Base-by-base conservation (phyloP, 805 yeast species). In the Pichia kluyveri region DNA sequence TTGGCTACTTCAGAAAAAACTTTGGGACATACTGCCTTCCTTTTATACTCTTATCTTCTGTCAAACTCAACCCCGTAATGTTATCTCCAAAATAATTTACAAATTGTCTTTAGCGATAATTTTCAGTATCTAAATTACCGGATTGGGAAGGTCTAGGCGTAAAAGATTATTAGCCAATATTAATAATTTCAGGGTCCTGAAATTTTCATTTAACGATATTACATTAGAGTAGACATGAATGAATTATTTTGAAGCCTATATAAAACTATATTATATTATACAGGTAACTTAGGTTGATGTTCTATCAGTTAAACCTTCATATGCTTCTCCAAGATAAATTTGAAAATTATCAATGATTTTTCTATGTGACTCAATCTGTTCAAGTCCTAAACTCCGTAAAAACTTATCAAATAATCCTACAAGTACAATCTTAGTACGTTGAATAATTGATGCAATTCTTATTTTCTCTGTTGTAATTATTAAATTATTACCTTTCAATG, bases 281-380 rank as follows among this genome's bases (percentile, higher is more conserved):
- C 14, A 34, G 5, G 4, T 14, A 2, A 3, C 15, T 15, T 51
- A 65, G 18, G 61, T 56, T 10, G 69, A 66, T 4, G 66, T 63
- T 27, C 69, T 53, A 49, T 64, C 68, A 27, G 58, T 51, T 19
- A 66, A 56, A 1, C 69, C 70, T 46, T 67, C 70, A 48, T 65
- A 67, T 10, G 61, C 50, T 45, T 66, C 69, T 8, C 71, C 71
- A 3, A 67, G 52, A 18, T 52, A 51, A 15, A 53, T 54, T 45
- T 66, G 69, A 36, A 41, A 60, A 9, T 30, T 19, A 26, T 47
- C 46, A 15, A 44, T 46, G 23, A 19, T 43, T 17, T 14, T 23
- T 17, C 50, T 48, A 44, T 41, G 50, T 11, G 37, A 36, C 6
- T 45, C 50, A 23, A 43, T 23, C 12, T 45, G 42, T 14, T 46